These are phyloP conservation scores for Alternaria brassicae DNA, from an alignment of 2,329 filamentous ascomycete genomes.

Conservation along the genomic window DNA sequence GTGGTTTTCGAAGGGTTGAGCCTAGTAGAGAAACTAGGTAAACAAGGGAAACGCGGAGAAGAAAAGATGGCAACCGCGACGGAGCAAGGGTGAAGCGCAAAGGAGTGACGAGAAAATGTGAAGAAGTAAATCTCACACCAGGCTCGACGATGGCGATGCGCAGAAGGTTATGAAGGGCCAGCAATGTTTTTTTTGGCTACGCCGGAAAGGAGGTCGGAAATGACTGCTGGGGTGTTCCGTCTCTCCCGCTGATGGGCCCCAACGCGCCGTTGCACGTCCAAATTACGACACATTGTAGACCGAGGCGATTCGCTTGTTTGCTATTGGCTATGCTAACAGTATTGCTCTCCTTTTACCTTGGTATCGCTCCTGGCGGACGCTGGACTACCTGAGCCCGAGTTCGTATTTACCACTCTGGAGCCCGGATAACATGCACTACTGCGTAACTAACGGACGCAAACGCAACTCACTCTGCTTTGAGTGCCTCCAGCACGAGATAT, in stretches of 20 bases:
- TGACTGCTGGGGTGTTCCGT: conserved; percentile 41
- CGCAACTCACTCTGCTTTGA: neutral
- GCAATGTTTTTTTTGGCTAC: conserved; percentile 35
- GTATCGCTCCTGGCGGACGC: conserved; percentile 7
- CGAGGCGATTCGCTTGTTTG: conserved; percentile 24
- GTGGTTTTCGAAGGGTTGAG: conserved; percentile 15
- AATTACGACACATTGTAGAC: conserved; percentile 29
- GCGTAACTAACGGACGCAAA: neutral
- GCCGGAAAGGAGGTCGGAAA: conserved; percentile 49
- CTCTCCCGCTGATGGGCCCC: conserved; percentile 32
- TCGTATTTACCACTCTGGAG: neutral
- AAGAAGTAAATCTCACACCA: conserved; percentile 30
- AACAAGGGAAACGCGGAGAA: conserved; percentile 21
- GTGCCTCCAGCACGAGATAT: neutral
- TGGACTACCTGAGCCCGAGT: conserved; percentile 17
- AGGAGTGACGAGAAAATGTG: conserved; percentile 46
- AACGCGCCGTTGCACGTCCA: conserved; percentile 28
- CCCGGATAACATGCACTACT: neutral
- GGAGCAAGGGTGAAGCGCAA: conserved; percentile 20
- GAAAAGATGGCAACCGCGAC: conserved; percentile 33
- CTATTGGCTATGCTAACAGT: conserved; percentile 26
- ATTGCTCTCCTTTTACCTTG: conserved; percentile 2
- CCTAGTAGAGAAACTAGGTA: conserved; percentile 18
- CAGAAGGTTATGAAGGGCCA: conserved; percentile 32
- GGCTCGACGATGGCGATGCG: conserved; percentile 14